phyloP scores from a whole-genome alignment of 2,329 filamentous ascomycete species.

The Calonectria pteridis region DNA sequence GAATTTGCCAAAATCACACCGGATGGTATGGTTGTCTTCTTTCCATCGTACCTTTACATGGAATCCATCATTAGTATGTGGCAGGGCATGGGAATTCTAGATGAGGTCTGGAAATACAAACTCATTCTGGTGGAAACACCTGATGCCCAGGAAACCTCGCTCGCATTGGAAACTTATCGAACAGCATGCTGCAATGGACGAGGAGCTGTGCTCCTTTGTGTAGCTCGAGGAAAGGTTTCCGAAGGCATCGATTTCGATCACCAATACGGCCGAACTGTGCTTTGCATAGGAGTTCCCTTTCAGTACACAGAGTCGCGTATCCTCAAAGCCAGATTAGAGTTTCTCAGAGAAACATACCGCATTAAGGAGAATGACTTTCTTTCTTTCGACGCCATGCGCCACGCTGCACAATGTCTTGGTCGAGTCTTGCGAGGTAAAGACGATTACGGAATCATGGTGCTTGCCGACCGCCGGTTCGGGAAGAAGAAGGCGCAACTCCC shows the following conservation, averaged over 20 bases:
- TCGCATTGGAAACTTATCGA: conserved; percentile 95
- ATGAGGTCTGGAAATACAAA: conserved; percentile 99
- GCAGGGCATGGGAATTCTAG: conserved; percentile 98
- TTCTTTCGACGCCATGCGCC: conserved; percentile 99
- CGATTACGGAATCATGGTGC: conserved; percentile 99
- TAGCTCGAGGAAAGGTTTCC: conserved; percentile 95
- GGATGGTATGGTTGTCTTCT: conserved; percentile 99
- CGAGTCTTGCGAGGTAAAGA: conserved; percentile 96
- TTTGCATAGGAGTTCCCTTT: conserved; percentile 97
- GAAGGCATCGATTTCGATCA: conserved; percentile 99
- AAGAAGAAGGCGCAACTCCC: conserved; percentile 92
- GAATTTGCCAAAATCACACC: conserved; percentile 97
- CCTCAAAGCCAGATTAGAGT: conserved; percentile 93
- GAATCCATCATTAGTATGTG: conserved; percentile 99
- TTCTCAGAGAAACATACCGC: conserved; percentile 95
- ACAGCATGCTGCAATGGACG: conserved; percentile 98
- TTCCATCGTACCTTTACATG: conserved; percentile 99
- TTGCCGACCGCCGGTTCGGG: conserved; percentile 92
- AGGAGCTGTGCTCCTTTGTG: conserved; percentile 92
- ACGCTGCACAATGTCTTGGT: conserved; percentile 95
- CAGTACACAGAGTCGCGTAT: conserved; percentile 99
- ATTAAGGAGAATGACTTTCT: conserved; percentile 98
- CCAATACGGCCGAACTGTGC: conserved; percentile 94
- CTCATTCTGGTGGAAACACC: conserved; percentile 97
- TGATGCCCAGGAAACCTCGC: conserved; percentile 94